Percentiles rank a stretch among this genome's conserved stretches.
These are phyloP conservation scores for Mangifera indica DNA, from an alignment of 345 rosid genomes.

Conservation along the genomic window DNA sequence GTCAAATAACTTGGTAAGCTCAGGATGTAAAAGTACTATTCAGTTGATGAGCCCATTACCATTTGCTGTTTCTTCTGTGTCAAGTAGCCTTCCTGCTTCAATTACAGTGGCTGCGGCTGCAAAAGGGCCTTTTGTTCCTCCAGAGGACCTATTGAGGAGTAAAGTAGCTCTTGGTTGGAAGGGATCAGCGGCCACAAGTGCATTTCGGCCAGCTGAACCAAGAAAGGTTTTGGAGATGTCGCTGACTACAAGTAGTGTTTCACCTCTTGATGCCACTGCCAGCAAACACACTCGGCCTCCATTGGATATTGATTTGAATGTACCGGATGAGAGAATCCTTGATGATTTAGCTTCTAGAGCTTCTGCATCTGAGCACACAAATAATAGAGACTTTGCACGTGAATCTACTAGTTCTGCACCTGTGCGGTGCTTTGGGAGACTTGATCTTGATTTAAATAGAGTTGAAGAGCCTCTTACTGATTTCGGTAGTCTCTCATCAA, in stretches of 20 bases:
- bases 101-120: constrained; percentile 81
- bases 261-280: constrained; percentile 35
- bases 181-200: constrained; percentile 96
- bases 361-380: constrained; percentile 27
- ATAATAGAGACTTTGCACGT: constrained; percentile 25
- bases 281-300: constrained; percentile 44
- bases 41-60: constrained; percentile 40
- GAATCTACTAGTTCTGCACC: constrained; percentile 21
- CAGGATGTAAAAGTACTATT: constrained; percentile 35
- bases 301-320: constrained; percentile 77
- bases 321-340: constrained; percentile 66
- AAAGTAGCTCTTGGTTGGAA: constrained; percentile 83
- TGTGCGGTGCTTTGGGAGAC: constrained; percentile 52
- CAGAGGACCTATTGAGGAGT: constrained; percentile 56
- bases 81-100: constrained; percentile 55
- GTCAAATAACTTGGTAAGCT: constrained; percentile 34
- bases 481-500: constrained; percentile 32
- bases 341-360: constrained; percentile 56
- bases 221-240: constrained; percentile 51
- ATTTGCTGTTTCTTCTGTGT: constrained; percentile 42
- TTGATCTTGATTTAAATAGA: constrained; percentile 80
- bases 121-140: constrained; percentile 75
- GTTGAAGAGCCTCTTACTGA: constrained; percentile 60
- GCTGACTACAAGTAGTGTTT: constrained; percentile 22
- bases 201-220: constrained; percentile 91